Evolutionary conservation across 2,329 filamentous ascomycete genomes (phyloP), one percentile per base, ranked within the genome.

Genomic region (Blastomyces gilchristii): DNA sequence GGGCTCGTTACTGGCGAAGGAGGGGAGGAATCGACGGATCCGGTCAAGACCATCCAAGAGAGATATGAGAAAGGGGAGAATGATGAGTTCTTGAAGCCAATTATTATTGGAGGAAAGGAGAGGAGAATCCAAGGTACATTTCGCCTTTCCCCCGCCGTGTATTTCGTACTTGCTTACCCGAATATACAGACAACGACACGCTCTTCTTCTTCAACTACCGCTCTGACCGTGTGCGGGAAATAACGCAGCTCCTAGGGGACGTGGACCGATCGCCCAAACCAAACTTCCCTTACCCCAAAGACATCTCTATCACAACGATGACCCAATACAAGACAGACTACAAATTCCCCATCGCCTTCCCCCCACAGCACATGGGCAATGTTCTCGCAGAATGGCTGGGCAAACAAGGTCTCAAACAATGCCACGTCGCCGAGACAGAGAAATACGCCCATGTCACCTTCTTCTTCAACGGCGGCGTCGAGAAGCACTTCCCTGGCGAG

Each of bases 121-220:
- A 82, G 83, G 66, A 88, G 94, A 70, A 87, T 99, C 74, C 86
- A 96, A 81, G 89, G 88, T 89, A 78, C 69, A 3, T 28, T 28
- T 49, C 25, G 45, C 37, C 34, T 57, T 47, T 16, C 37, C 28
- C 43, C 22, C 45, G 50, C 54, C 50, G 37, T 37, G 11, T n/a
- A 22, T 39, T 52, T 9, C 28, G 39, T 47, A 39, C 45, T 60
- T 68, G 69, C 63, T 71, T 67, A 58, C 68, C 18, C 25, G 65
- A 3, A 37, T 58, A 62, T 45, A 31, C 67, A 91, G 91, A 97
- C 73, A 83, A 89, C 69, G 94, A 99, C 74, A 93, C 91, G 62
- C 84, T 97, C 71, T 97, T 97, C 85, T 97, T 97, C 86, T 99
- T 99, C 89, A 99, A 99, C 86, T 99, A 99, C 84, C 91, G 94